Conservation (phyloP, 2,329 filamentous ascomycete genomes). For the Zymoseptoria tritici region DNA sequence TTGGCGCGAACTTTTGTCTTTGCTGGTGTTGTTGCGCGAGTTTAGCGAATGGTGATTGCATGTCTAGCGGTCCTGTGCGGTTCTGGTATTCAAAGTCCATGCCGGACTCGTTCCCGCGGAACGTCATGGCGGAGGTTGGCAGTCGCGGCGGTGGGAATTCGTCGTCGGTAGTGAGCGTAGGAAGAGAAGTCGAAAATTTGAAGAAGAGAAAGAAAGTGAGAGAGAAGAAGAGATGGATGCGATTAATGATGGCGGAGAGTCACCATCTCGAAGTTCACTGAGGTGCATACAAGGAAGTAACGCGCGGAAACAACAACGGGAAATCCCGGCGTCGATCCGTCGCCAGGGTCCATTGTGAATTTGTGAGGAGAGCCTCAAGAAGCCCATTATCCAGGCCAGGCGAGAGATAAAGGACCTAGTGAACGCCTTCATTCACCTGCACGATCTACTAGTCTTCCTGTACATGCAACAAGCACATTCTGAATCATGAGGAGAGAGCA, state of each 20-base stretch:
- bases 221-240: neutral
- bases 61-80: slow-evolving; percentile 38
- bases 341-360: neutral
- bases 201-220: neutral
- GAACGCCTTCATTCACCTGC: neutral
- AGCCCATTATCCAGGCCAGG: too few relatives aligned
- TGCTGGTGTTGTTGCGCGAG: slow-evolving; percentile 21
- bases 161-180: neutral
- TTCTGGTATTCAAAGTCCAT: slow-evolving; percentile 52
- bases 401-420: neutral
- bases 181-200: neutral
- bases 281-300: neutral
- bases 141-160: neutral
- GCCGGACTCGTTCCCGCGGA: slow-evolving; percentile 37
- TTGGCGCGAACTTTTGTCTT: neutral
- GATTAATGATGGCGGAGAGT: neutral
- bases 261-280: neutral
- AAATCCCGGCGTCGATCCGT: neutral
- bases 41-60: slow-evolving; percentile 40
- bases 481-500: neutral
- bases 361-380: neutral
- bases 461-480: neutral
- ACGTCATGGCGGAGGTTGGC: slow-evolving; percentile 18
- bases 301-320: neutral
- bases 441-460: neutral